Base-by-base conservation (phyloP, 139 green algal genomes). In the Chlorella sp. region DNA sequence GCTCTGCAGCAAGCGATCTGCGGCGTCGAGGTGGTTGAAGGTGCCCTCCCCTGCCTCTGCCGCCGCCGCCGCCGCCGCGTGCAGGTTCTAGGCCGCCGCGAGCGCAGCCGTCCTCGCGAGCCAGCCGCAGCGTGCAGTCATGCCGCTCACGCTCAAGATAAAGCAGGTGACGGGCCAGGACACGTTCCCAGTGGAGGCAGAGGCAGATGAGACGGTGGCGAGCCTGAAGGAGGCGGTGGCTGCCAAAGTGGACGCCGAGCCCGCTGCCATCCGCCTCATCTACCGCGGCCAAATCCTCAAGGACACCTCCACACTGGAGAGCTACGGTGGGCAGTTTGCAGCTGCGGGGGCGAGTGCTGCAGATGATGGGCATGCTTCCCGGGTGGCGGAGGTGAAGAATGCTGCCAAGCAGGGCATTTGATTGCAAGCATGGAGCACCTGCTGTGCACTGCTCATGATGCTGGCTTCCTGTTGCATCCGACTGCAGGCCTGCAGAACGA, bases 281-380 rank as follows among this genome's bases (percentile, higher is more conserved):
- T 99, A 98, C 91, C 96, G 96, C 47, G 97, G 86, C 7, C 95
- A 96, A 74, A 96, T 98, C 13, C 78, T 99, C 1, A 99, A 98
- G 81, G 96, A 99, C 63, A 92, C 96, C 32, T 79, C 88, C 28
- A 96, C 94, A 0, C 80, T 99, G 7, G 87, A 94, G 9, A 92
- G 74, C 85, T 98, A 98, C 83, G 93, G 95, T 98, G 63, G 83
- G 90, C 17, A 25, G 7, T 51, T 51, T n/a, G n/a, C n/a, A n/a
- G 39, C 71, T 34, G 39, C 70, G 23, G n/a, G n/a, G n/a, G n/a
- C n/a, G n/a, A n/a, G n/a, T n/a, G n/a, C n/a, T n/a, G n/a, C n/a
- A n/a, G n/a, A n/a, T n/a, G n/a, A n/a, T n/a, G n/a, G n/a, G n/a
- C n/a, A n/a, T n/a, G n/a, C n/a, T n/a, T n/a, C n/a, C 51, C 15